Evolutionary conservation across 2,329 filamentous ascomycete genomes (phyloP).

Genomic region (Emericellopsis atlantica): DNA sequence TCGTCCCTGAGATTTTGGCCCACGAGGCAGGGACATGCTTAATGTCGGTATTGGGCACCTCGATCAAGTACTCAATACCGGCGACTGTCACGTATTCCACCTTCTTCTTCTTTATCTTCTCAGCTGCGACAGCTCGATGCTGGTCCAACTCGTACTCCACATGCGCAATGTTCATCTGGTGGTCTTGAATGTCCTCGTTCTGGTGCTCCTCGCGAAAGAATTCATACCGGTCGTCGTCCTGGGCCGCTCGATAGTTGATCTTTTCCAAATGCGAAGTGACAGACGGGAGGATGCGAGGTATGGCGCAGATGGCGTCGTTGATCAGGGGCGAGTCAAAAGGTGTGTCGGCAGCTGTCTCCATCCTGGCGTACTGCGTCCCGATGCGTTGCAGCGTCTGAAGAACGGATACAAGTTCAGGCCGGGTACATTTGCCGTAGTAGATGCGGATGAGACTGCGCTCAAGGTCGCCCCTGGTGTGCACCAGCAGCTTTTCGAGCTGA

Average conservation of each 20-base stretch:
- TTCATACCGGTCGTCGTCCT: constrained; percentile 78
- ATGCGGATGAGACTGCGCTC: constrained; percentile 91
- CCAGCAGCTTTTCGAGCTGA: constrained; percentile 59
- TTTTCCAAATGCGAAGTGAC: constrained; percentile 67
- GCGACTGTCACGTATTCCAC: constrained; percentile 73
- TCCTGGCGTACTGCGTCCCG: constrained; percentile 58
- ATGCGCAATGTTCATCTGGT: constrained; percentile 82
- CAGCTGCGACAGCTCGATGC: constrained; percentile 59
- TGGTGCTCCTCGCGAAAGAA: constrained; percentile 87
- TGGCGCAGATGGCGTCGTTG: constrained; percentile 55
- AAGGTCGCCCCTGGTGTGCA: constrained; percentile 64
- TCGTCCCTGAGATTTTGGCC: constrained; percentile 90
- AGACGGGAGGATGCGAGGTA: constrained; percentile 65
- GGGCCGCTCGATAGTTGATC: constrained; percentile 75
- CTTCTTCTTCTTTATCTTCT: constrained; percentile 56
- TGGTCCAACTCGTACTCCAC: constrained; percentile 81
- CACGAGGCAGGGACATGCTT: constrained; percentile 88
- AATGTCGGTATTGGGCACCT: constrained; percentile 71
- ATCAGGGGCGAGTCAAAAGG: constrained; percentile 64
- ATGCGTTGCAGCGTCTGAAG: constrained; percentile 79
- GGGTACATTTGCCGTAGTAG: constrained; percentile 92
- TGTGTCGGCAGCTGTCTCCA: constrained; percentile 51
- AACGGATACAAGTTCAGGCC: constrained; percentile 74
- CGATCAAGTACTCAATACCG: constrained; percentile 89
- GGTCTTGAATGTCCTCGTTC: constrained; percentile 76